Conservation (phyloP, 2,329 filamentous ascomycete species). For the Triangularia setosa region DNA sequence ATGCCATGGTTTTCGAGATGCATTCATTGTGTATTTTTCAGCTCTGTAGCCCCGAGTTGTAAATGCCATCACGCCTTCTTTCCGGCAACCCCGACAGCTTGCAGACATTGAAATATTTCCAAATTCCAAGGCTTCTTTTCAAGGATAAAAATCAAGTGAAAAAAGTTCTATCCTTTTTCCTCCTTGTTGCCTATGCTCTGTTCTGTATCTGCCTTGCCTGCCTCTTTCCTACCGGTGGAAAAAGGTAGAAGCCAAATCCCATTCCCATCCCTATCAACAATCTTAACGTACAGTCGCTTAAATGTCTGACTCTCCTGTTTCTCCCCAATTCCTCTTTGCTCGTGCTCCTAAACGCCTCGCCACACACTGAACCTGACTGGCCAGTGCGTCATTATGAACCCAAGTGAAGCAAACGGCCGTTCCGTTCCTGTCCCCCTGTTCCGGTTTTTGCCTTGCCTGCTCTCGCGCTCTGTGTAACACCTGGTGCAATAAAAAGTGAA, state of each 20-base stretch:
- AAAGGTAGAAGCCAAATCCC: neutral
- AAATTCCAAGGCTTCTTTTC: neutral
- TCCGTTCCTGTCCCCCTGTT: neutral
- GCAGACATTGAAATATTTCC: neutral
- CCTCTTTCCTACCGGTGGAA: neutral
- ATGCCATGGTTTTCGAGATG: no score
- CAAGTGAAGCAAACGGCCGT: neutral
- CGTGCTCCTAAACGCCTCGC: slow-evolving; percentile 3
- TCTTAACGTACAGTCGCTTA: neutral
- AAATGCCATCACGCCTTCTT: neutral
- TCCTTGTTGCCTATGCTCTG: neutral
- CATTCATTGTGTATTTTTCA: neutral
- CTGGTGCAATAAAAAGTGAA: neutral
- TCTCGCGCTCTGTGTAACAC: neutral
- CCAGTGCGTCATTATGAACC: neutral
- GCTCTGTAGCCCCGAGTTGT: neutral
- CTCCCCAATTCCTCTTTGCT: neutral
- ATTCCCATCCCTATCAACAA: neutral
- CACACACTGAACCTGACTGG: neutral
- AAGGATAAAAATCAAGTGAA: neutral
- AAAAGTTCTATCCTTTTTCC: neutral
- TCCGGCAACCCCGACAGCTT: neutral
- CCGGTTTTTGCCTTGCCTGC: neutral
- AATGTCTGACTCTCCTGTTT: neutral
- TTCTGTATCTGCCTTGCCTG: neutral